These are phyloP conservation scores for Candida neerlandica DNA, from an alignment of 1,139 yeast genomes.

Conservation along the genomic window DNA sequence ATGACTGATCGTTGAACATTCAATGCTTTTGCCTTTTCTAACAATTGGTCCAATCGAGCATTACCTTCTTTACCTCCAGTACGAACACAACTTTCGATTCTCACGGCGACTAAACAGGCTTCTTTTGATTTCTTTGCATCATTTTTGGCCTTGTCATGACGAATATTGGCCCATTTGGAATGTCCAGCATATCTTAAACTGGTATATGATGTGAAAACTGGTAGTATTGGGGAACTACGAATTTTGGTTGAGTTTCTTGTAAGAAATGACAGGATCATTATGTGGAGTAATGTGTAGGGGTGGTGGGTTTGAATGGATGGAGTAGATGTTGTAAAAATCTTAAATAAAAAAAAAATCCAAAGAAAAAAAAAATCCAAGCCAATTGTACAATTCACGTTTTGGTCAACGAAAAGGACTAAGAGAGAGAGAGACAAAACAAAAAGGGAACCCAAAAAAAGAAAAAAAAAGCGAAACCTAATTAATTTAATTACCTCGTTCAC, in stretches of 20 bases:
- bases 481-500: neutral
- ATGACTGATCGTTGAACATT: conserved; percentile 84
- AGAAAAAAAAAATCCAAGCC: neutral
- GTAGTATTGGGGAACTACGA: neutral
- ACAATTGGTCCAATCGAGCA: conserved; percentile 68
- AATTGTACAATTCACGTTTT: neutral
- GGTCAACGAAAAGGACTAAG: too few relatives aligned
- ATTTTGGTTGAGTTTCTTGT: neutral
- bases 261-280: conserved; percentile 3
- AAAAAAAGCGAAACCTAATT: too few relatives aligned
- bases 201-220: neutral
- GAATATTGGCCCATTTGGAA: conserved; percentile 93
- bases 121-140: conserved; percentile 76
- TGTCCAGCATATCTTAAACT: conserved; percentile 60
- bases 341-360: conserved; percentile 3
- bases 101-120: conserved; percentile 71
- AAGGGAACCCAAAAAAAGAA: too few relatives aligned
- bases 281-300: neutral
- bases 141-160: conserved; percentile 91
- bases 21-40: conserved; percentile 76
- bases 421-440: too few relatives aligned
- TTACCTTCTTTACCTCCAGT: conserved; percentile 60
- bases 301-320: neutral
- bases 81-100: conserved; percentile 74
- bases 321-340: too few relatives aligned